These are phyloP conservation scores for Penicillium capsulatum DNA, from an alignment of 2,329 filamentous ascomycete genomes.

Conservation along the genomic window DNA sequence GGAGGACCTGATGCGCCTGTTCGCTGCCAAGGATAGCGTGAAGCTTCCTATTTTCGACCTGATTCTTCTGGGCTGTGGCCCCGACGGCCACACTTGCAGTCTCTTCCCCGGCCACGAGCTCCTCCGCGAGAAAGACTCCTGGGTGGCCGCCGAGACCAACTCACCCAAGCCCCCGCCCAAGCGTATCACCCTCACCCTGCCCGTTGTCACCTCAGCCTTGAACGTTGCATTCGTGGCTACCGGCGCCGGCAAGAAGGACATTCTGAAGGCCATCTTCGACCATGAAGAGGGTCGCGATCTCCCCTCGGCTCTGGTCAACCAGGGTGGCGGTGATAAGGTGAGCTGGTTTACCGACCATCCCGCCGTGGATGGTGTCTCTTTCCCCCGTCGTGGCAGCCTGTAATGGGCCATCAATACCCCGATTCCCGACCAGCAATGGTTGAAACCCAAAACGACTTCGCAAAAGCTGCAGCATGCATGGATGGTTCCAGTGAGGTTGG, in stretches of 20 bases:
- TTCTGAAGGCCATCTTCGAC: slow-evolving; percentile 90
- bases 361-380: slow-evolving; percentile 79
- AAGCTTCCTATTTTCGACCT: slow-evolving; percentile 94
- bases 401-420: slow-evolving; percentile 30
- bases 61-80: slow-evolving; percentile 85
- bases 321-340: slow-evolving; percentile 74
- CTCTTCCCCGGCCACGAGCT: slow-evolving; percentile 88
- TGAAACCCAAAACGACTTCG: too few species aligned
- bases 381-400: slow-evolving; percentile 68
- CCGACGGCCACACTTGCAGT: slow-evolving; percentile 95
- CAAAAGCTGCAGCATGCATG: too few species aligned
- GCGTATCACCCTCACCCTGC: slow-evolving; percentile 87
- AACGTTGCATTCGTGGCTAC: slow-evolving; percentile 90
- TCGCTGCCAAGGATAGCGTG: slow-evolving; percentile 89
- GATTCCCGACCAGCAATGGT: too few species aligned
- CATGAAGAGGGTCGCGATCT: slow-evolving; percentile 65
- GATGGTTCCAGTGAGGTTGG: too few species aligned
- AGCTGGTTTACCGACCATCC: slow-evolving; percentile 92
- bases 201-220: slow-evolving; percentile 80
- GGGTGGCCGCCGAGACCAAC: slow-evolving; percentile 88
- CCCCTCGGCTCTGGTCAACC: slow-evolving; percentile 85
- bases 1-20: slow-evolving; percentile 75
- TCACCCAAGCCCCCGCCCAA: slow-evolving; percentile 90
- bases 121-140: slow-evolving; percentile 79
- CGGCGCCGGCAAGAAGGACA: slow-evolving; percentile 80